Evolutionary conservation across 352 stramenopile species (phyloP), one percentile per base, ranked within the genome.

Genomic region (Peronospora destructor): DNA sequence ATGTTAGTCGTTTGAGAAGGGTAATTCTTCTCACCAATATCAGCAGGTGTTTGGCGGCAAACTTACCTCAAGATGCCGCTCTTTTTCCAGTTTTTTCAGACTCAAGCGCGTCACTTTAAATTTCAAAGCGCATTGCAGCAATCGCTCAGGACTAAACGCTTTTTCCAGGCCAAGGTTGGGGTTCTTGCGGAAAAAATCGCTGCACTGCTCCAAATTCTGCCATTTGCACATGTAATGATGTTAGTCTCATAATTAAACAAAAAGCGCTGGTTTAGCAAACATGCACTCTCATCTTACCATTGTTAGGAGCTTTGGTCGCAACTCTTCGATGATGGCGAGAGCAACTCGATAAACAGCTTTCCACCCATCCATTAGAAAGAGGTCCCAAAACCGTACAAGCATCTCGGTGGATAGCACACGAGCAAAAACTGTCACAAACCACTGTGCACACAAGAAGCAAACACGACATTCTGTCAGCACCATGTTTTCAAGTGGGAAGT

Each of bases 341-440:
- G 75, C 77, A 10, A 91, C 50, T 41, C 72, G 77, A 51, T 79
- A 91, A 6, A 87, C 45, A 59, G 78, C 64, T 56, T 89, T 91
- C 76, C 77, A 87, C 6, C 82, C 82, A 45, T 93, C 82, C 11
- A 88, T 43, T 6, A 88, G 64, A 36, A 93, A 63, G 12, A 86
- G 48, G 38, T 91, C 76, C 79, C 79, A 93, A 7, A 91, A 64
- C 23, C 66, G 71, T 3, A 58, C 50, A n/a, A 91, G 66, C 12
- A 69, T 66, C 7, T 66, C 44, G 0, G 55, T 47, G 3, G 68
- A 54, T 12, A 91, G 50, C 8, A 84, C 65, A 17, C 80, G 75
- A 32, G 82, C 66, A 49, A 93, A 93, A n/a, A 88, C 43, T 25
- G 82, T 93, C 35, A 85, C 79, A 59, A 93, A 89, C 82, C 82